phyloP scores from a whole-genome alignment of 2,329 filamentous ascomycete species.

The Venturia aucupariae region DNA sequence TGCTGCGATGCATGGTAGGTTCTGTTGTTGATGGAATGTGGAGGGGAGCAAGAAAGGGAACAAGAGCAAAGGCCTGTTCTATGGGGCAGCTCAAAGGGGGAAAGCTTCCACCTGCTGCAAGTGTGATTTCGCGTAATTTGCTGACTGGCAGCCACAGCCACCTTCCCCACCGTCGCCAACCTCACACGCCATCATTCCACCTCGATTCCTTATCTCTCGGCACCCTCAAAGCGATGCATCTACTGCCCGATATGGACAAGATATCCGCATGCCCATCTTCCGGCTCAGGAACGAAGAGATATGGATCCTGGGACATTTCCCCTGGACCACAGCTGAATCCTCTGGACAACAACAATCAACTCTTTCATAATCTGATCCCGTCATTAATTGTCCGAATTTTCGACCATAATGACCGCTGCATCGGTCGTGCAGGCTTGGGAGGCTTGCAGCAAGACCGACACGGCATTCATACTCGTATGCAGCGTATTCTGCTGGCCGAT shows the following conservation, averaged over 20 bases:
- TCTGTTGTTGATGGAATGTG: neutral
- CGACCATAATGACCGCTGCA: constrained; percentile 19
- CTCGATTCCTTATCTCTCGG: neutral
- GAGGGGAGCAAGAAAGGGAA: neutral
- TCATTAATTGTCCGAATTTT: neutral
- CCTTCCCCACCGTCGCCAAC: neutral
- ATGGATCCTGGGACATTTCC: neutral
- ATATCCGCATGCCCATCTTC: neutral
- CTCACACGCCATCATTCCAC: neutral
- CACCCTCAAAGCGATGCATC: neutral
- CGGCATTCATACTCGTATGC: constrained; percentile 42
- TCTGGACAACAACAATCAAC: neutral
- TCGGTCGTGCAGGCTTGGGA: constrained; percentile 39
- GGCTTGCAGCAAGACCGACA: constrained; percentile 43
- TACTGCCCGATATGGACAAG: neutral
- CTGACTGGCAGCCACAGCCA: no score
- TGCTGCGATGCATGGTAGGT: neutral
- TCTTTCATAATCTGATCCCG: no score
- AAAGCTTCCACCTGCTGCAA: neutral
- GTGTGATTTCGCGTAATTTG: neutral
- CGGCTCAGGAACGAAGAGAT: neutral
- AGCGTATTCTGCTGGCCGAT: constrained; percentile 45
- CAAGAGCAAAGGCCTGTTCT: no score
- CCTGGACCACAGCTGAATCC: neutral
- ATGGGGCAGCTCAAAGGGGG: neutral